Evolutionary conservation across 2,329 filamentous ascomycete species (phyloP).

Genomic region (Lachnellula subtilissima): DNA sequence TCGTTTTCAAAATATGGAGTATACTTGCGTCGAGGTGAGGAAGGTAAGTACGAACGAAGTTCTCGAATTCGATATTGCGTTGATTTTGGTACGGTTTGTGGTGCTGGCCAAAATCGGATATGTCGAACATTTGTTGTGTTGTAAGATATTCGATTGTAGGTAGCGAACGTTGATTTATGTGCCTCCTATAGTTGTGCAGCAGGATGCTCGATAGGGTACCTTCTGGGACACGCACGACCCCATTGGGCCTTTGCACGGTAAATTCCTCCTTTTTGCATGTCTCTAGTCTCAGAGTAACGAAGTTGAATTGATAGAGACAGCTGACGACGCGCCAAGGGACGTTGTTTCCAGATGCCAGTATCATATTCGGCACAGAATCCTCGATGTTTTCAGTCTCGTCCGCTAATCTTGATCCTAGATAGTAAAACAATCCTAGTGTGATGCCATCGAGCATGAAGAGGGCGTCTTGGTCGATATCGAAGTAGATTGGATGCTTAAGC

Average conservation of each 20-base stretch:
- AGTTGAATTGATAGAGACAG: too few relatives aligned
- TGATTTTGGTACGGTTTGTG: not conserved
- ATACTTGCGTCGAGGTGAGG: not conserved
- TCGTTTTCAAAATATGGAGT: not conserved
- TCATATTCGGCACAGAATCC: not conserved
- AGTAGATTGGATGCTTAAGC: not conserved
- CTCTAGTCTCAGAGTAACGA: too few relatives aligned
- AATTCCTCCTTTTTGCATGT: too few relatives aligned
- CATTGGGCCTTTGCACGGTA: too few relatives aligned
- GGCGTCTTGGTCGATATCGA: not conserved
- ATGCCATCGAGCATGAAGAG: not conserved
- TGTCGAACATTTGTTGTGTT: not conserved
- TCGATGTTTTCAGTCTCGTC: not conserved
- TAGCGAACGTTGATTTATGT: not conserved
- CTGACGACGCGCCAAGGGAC: too few relatives aligned
- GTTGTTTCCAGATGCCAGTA: not conserved
- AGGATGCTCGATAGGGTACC: not conserved
- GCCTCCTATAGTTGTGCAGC: not conserved
- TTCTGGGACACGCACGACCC: too few relatives aligned
- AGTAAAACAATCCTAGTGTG: not conserved
- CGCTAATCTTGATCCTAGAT: not conserved
- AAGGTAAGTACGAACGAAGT: not conserved
- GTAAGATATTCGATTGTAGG: not conserved
- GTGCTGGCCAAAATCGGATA: not conserved
- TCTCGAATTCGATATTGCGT: not conserved